Base-by-base conservation (phyloP, 1,139 yeast genomes). In the Casaregolazyma lundiana region DNA sequence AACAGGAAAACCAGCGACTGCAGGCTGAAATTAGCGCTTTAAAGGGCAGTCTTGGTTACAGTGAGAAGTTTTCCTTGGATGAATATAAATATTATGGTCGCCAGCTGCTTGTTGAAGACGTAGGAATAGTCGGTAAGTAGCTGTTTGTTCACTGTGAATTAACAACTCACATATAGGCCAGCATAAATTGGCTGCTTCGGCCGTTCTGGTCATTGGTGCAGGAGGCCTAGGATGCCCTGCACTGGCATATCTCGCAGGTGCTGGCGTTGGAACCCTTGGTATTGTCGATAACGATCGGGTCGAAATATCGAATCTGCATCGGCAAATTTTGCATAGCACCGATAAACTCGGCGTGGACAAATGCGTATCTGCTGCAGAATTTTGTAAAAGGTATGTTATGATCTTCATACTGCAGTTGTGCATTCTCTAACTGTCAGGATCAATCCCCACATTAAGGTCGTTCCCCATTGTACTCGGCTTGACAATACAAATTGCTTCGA, bases 191-290 rank as follows among this genome's bases (percentile, higher is more conserved):
- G 81, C 81, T 55, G 54, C 63, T 0, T 53, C 92, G 1, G 76
- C 70, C 41, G 76, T 89, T 0, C 66, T 92, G 26, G 92, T 94
- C 0, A 75, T 94, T 6, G 99, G 99, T 1, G 97, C 97, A 0
- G 99, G 98, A 9, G 99, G 99, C 0, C 72, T 94, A 8, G 98
- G 98, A 0, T 84, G 95, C 55, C 97, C 98, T 0, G 95, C 95
- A 0, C 66, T 92, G 43, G 75, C 86, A 35, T 94, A 94, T 60
- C 68, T 94, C 2, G 81, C 84, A 0, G 96, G 95, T 0, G 85
- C 96, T 0, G 98, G 99, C 1, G 69, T 92, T 2, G 61, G 63
- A 19, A 65, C 69, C 2, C 72, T 92, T 21, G 97, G 97, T 3
- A 84, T 94, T 16, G 82, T 89, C 1, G 99, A 94, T 65, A 78